Evolutionary conservation across 2,329 filamentous ascomycete genomes (phyloP).

Genomic region (Tricladium varicosporioides): DNA sequence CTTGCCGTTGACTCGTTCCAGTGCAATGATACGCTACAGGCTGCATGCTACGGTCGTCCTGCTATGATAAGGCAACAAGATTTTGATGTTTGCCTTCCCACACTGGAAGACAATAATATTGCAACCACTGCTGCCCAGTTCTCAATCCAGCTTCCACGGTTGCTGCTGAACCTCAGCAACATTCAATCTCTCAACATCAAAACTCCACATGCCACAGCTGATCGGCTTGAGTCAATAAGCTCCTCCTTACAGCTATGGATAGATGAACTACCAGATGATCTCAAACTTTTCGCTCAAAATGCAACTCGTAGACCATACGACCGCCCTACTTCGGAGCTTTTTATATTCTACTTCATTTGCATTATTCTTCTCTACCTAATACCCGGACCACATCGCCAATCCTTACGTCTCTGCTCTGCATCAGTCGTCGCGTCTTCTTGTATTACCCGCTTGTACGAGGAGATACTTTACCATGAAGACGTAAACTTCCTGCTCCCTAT

Average conservation of each 20-base stretch:
- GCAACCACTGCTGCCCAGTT: background rate
- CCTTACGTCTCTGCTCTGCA: background rate
- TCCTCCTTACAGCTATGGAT: background rate
- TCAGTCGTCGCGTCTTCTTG: slow-evolving; percentile 6
- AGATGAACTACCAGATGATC: background rate
- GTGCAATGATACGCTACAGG: background rate
- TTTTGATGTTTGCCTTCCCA: background rate
- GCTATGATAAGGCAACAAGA: background rate
- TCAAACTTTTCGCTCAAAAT: background rate
- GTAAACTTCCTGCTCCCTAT: background rate
- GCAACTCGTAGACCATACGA: background rate
- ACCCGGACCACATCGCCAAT: background rate
- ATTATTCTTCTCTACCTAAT: background rate
- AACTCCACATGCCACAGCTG: background rate
- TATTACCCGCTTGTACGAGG: slow-evolving; percentile 1
- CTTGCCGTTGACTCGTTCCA: background rate
- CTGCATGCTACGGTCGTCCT: background rate
- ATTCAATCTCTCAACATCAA: background rate
- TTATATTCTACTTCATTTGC: background rate
- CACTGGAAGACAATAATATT: background rate
- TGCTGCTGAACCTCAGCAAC: background rate
- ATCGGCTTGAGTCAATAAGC: background rate
- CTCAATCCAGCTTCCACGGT: background rate
- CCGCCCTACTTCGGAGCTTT: background rate
- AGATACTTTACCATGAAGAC: slow-evolving; percentile 1